phyloP scores from a whole-genome alignment of 108 stramenopile genomes.

The Cyclostephanos invisitatus region DNA sequence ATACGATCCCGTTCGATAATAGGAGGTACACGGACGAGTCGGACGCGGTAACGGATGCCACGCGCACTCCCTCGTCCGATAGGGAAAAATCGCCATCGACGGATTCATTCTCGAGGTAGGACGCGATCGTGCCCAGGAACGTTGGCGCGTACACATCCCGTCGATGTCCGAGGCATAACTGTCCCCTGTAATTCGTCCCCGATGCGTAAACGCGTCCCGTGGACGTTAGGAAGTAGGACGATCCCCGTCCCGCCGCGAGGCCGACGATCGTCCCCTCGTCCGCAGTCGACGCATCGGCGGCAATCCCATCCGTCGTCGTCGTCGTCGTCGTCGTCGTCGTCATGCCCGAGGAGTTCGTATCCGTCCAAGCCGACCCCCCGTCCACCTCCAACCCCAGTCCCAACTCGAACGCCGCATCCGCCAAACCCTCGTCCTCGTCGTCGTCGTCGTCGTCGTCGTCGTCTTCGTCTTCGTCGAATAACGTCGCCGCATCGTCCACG shows the following conservation, averaged over 20 bases:
- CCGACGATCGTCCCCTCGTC: neutral
- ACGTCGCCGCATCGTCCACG: neutral
- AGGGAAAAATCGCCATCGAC: constrained; percentile 7
- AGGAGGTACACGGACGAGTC: constrained; percentile 36
- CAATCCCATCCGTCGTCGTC: constrained; percentile 3
- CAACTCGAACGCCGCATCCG: too few species aligned
- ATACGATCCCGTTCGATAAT: constrained; percentile 27
- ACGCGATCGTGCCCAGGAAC: neutral
- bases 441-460: too few species aligned
- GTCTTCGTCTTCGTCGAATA: neutral
- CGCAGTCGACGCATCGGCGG: neutral
- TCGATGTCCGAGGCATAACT: constrained; percentile 39
- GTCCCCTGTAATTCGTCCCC: constrained; percentile 40
- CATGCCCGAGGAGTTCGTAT: too few species aligned
- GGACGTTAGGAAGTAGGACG: constrained; percentile 42
- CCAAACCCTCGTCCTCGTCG: too few species aligned
- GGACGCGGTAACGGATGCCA: constrained; percentile 15
- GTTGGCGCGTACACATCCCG: constrained; percentile 23
- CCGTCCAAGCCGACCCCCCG: too few species aligned
- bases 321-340: neutral
- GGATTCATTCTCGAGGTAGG: neutral
- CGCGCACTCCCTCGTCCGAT: constrained; percentile 1
- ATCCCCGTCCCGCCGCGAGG: constrained; percentile 29
- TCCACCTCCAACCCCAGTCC: too few species aligned
- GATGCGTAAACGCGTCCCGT: constrained; percentile 22